Evolutionary conservation across 768 basidiomycete species (phyloP), one percentile per base, ranked within the genome.

Genomic region (Crassisporium funariophilum): DNA sequence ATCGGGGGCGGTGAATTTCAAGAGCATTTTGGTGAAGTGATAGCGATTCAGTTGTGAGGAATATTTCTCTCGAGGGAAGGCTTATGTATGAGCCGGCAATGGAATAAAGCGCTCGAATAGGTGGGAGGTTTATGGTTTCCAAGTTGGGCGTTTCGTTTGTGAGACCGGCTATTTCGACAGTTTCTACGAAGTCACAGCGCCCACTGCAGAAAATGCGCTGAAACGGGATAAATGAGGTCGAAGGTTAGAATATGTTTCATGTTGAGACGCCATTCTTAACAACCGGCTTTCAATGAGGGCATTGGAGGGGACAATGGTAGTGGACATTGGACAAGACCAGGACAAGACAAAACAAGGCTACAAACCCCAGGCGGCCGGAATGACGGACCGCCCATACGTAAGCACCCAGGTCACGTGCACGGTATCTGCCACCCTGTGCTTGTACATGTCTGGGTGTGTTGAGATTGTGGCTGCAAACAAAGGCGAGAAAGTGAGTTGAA

Each of bases 1-100:
- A 52, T 83, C 81, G 12, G 74, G 60, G 23, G 76, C 69, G 33
- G 79, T 76, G 60, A 83, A 82, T 70, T 74, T 81, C 61, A 83
- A 72, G 23, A 83, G 61, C 81, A 82, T 83, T 37, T 42, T 62
- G 58, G 40, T 21, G 38, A 41, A 16, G 44, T 20, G 44, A 17
- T 12, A 15, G 27, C 25, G 36, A 12, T 3, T n/a, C n/a, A 27
- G 27, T 40, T 35, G 15, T 27, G 17, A 35, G 33, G 35, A 41
- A 41, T 44, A 22, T 21, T 33, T 20, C 15, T 42, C 16, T 21
- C 10, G 15, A 39, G 23, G 24, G 12, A 46, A 6, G 34, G 20
- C 10, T 20, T 31, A 16, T 42, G 44, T 52, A 53, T 50, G 47
- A 39, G 19, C 17, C 39, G 36, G 40, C 4, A n/a, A n/a, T 34